A percentile compares a stretch with the other conserved stretches of the same genome.
Conservation (phyloP, 2,329 filamentous ascomycete species). For the Diaporthe amygdali region DNA sequence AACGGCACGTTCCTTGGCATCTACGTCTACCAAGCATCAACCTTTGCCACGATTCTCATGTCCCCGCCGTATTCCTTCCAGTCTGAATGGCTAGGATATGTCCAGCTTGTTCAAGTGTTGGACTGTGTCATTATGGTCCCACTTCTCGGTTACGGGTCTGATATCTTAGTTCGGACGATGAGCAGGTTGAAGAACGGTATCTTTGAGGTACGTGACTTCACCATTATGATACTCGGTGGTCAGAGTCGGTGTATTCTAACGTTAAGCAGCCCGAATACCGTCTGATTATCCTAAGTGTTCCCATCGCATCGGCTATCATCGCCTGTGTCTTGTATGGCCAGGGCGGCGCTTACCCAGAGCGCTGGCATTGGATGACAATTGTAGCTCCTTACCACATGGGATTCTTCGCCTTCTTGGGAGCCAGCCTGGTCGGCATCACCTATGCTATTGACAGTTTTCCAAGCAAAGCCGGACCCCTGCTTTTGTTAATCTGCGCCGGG, state of each 20-base stretch:
- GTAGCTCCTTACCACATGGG: neutral
- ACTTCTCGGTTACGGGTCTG: neutral
- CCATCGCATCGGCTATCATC: neutral
- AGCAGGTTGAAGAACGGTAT: neutral
- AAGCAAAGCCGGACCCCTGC: neutral
- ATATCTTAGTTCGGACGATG: neutral
- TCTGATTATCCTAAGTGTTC: neutral
- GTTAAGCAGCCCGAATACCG: neutral
- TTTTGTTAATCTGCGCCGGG: neutral
- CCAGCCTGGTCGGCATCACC: neutral
- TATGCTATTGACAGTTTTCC: neutral
- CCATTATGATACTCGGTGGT: too few relatives aligned
- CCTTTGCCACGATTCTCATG: neutral
- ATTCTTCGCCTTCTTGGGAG: neutral
- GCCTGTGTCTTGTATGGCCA: neutral
- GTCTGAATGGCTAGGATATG: neutral
- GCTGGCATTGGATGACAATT: neutral
- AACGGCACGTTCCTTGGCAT: neutral
- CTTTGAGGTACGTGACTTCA: neutral
- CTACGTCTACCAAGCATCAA: neutral
- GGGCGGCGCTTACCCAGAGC: neutral
- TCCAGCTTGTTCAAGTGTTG: neutral
- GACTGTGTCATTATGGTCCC: neutral
- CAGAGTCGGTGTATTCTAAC: too few relatives aligned
- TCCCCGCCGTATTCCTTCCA: neutral